Percentiles rank a stretch among this genome's conserved stretches.
Evolutionary conservation across 306 rosid species (phyloP).

Genomic region (Phaseolus lunatus): DNA sequence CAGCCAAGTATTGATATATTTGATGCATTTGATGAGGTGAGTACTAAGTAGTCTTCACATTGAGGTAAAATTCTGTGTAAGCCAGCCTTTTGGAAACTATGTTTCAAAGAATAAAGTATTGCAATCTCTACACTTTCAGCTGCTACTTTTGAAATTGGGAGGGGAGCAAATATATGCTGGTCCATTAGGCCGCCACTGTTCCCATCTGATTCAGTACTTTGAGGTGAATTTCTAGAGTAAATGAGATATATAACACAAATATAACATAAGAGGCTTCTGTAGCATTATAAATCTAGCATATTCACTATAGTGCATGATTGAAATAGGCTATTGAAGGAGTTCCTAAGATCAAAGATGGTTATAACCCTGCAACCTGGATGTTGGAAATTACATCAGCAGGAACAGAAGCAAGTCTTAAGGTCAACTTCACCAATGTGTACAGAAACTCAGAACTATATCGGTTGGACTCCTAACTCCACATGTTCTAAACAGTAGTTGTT

Average conservation of each 20-base stretch:
- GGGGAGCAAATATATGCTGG: slow-evolving; percentile 85
- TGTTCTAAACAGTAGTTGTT: neutral
- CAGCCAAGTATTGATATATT: slow-evolving; percentile 97
- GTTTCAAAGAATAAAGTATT: slow-evolving; percentile 14
- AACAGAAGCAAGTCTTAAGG: slow-evolving; percentile 66
- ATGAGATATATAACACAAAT: slow-evolving; percentile 17
- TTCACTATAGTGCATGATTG: slow-evolving; percentile 25
- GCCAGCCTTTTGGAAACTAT: neutral
- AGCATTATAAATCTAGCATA: neutral
- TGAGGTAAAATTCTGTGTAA: neutral
- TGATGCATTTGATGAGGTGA: slow-evolving; percentile 95
- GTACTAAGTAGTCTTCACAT: slow-evolving; percentile 15
- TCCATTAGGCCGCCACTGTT: slow-evolving; percentile 74
- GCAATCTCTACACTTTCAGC: slow-evolving; percentile 53
- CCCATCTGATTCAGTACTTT: slow-evolving; percentile 68
- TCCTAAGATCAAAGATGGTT: slow-evolving; percentile 74
- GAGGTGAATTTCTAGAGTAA: slow-evolving; percentile 61
- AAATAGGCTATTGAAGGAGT: slow-evolving; percentile 73
- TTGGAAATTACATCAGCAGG: slow-evolving; percentile 82
- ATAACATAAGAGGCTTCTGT: neutral
- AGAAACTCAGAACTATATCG: slow-evolving; percentile 52
- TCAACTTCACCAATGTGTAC: slow-evolving; percentile 60
- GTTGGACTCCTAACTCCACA: slow-evolving; percentile 35
- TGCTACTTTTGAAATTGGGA: slow-evolving; percentile 78
- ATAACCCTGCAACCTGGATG: slow-evolving; percentile 97